Conservation (phyloP, 1,284 basidiomycete species). For the Phellinidium pouzarii region DNA sequence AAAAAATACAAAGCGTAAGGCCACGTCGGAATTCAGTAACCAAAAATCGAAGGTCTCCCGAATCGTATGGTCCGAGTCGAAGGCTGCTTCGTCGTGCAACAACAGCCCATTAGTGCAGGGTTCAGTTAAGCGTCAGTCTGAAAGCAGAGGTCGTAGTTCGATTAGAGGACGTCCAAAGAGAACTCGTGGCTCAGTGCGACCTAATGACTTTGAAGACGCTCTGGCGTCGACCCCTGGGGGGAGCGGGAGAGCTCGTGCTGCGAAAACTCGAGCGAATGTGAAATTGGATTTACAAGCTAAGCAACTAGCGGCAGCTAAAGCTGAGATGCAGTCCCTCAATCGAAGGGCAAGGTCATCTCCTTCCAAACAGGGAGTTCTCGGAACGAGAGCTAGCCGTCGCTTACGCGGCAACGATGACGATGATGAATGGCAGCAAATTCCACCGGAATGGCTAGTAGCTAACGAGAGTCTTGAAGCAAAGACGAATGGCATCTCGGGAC, state of each 20-base stretch:
- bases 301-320: conserved; percentile 41
- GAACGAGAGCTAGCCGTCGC: conserved; percentile 61
- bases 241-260: conserved; percentile 45
- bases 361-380: conserved; percentile 29
- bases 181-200: background rate
- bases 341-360: conserved; percentile 8
- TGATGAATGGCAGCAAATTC: conserved; percentile 73
- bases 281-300: conserved; percentile 63
- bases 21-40: conserved; percentile 14
- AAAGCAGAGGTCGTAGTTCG: background rate
- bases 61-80: background rate
- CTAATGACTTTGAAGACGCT: background rate
- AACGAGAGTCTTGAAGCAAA: conserved; percentile 13
- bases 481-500: conserved; percentile 9
- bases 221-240: conserved; percentile 24
- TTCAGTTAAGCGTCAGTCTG: background rate
- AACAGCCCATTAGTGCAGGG: background rate
- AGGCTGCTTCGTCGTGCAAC: background rate
- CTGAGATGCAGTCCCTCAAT: conserved; percentile 8
- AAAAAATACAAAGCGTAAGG: conserved; percentile 50
- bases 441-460: conserved; percentile 62
- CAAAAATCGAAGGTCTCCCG: conserved; percentile 12
- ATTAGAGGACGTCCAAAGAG: background rate
- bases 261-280: conserved; percentile 63
- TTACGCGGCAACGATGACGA: conserved; percentile 48